Evolutionary conservation across 2,329 filamentous ascomycete species (phyloP), one percentile per base, ranked within the genome.

Genomic region (Aspergillus uvarum): DNA sequence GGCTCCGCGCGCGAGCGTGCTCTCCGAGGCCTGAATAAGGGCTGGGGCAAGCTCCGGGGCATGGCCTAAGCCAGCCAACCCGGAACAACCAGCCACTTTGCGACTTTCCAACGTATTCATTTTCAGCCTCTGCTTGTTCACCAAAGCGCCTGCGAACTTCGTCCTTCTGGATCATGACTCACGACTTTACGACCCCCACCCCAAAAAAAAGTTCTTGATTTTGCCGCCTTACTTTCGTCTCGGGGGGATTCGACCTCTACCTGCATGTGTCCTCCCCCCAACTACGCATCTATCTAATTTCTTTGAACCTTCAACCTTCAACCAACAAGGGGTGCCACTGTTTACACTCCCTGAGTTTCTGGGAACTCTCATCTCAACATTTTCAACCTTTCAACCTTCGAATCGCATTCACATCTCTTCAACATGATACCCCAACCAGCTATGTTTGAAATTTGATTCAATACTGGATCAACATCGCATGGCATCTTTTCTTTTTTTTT

Each of bases 21-120:
- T 58, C 71, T 71, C 48, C 70, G 70, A 29, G 71, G 73, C 54
- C 64, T 78, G 7, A 74, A 77, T 60, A 75, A 72, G 64, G 72
- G 75, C 56, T 78, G 76, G 76, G 74, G 70, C 57, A 77, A 77
- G 68, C 62, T 78, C 52, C 72, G 67, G 67, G 72, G 73, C 49
- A 69, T 72, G 62, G 68, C 74, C 47, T 76, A 73, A 59, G 59
- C 22, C 24, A 62, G 42, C 56, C 14, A 38, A 35, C 31, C 32
- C 14, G 32, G 32, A 3, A 35, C 49, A 11, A 51, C 29, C 56
- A 31, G 8, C 5, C 42, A 26, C 12, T 47, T 56, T 44, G 29
- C 35, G 22, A 31, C 29, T 12, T 31, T 56, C 56, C 19, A 38
- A 11, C 47, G 32, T 42, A 56, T 47, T 8, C 26, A 29, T 29